Conservation (phyloP, 192 early-diverging fungal genomes). For the Coemansia aciculifera region DNA sequence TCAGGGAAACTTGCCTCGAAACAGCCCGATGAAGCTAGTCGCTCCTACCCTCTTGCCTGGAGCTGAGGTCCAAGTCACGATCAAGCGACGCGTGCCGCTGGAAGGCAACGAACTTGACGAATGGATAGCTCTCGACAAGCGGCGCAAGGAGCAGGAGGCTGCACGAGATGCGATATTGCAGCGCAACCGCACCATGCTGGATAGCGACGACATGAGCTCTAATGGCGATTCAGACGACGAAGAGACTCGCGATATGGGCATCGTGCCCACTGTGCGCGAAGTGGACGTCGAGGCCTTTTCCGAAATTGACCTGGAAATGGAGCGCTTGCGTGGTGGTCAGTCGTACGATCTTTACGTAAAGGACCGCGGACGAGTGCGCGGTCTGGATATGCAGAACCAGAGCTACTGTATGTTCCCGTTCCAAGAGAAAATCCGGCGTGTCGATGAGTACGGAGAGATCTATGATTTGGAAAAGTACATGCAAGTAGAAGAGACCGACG, state of each 20-base stretch:
- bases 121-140: slow-evolving; percentile 63
- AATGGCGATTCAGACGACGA: slow-evolving; percentile 42
- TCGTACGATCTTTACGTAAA: slow-evolving; percentile 82
- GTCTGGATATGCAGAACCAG: slow-evolving; percentile 76
- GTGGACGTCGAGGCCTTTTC: slow-evolving; percentile 47
- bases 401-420: slow-evolving; percentile 89
- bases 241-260: slow-evolving; percentile 23
- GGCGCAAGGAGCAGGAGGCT: slow-evolving; percentile 69
- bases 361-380: slow-evolving; percentile 69
- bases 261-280: slow-evolving; percentile 58
- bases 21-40: slow-evolving; percentile 18
- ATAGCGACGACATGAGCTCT: slow-evolving; percentile 69
- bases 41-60: slow-evolving; percentile 31
- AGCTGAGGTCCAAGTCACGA: slow-evolving; percentile 30
- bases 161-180: slow-evolving; percentile 68
- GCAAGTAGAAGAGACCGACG: slow-evolving; percentile 44
- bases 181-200: slow-evolving; percentile 69
- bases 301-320: slow-evolving; percentile 54
- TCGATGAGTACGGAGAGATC: slow-evolving; percentile 92
- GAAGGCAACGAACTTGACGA: slow-evolving; percentile 82
- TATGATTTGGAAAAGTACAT: slow-evolving; percentile 65
- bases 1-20: slow-evolving; percentile 12
- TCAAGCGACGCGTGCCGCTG: slow-evolving; percentile 71
- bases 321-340: slow-evolving; percentile 57
- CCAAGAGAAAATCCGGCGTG: slow-evolving; percentile 73